Conservation (phyloP, 345 rosid species). For the Xanthoceras sorbifolium region DNA sequence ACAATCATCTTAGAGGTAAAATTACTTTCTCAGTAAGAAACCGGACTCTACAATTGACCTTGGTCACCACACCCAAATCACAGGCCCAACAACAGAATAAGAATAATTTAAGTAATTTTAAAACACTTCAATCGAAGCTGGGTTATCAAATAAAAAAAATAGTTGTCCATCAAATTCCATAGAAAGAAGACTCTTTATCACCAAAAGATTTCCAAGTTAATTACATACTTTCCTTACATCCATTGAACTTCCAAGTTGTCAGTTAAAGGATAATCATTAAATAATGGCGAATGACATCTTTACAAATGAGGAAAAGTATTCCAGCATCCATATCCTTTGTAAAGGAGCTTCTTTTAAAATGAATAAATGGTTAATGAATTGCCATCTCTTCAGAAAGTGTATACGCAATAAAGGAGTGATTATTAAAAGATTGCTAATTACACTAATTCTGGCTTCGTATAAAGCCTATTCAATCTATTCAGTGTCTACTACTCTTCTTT, state of each 20-base stretch:
- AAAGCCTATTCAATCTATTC: slow-evolving; percentile 2
- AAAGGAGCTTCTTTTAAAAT: background rate
- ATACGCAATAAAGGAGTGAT: background rate
- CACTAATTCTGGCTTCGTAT: background rate
- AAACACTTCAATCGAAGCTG: background rate
- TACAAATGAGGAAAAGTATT: background rate
- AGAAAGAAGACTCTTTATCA: background rate
- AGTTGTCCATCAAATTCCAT: background rate
- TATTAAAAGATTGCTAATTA: background rate
- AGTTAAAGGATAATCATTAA: background rate
- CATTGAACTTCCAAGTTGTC: background rate
- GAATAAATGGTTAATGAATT: background rate
- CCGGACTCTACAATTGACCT: background rate
- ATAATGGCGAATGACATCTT: background rate
- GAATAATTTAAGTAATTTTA: background rate
- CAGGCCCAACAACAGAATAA: background rate
- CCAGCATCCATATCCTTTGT: background rate
- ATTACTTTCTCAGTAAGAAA: background rate
- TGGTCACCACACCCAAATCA: background rate
- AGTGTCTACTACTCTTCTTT: background rate
- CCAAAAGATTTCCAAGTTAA: background rate
- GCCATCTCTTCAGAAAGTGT: background rate
- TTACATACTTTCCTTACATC: background rate
- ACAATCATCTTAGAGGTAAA: background rate
- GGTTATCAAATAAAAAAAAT: background rate